These are phyloP conservation scores for Entomophthora muscae DNA, from an alignment of 371 early-diverging fungal species.

Conservation along the genomic window DNA sequence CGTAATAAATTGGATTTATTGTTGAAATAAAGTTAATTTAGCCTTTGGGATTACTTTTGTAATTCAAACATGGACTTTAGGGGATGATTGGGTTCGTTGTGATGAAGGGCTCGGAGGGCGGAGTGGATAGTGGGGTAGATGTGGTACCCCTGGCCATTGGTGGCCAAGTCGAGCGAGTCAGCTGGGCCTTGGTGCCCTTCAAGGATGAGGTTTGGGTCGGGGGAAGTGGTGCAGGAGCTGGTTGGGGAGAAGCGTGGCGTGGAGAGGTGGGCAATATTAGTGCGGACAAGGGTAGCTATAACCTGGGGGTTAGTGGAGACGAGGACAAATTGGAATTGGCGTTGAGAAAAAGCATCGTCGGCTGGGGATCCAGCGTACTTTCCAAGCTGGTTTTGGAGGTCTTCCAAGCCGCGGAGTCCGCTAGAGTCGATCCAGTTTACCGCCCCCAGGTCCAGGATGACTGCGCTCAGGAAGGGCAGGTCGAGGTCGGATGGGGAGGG, in stretches of 20 bases:
- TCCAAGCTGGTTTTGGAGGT: conserved; percentile 27
- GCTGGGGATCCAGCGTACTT: conserved; percentile 22
- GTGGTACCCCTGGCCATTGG: too few species aligned
- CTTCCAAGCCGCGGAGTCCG: conserved; percentile 50
- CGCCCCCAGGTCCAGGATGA: conserved; percentile 60
- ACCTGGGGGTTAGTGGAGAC: conserved; percentile 13
- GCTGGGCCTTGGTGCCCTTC: too few species aligned
- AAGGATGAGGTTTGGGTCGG: neutral
- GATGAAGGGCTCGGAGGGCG: neutral
- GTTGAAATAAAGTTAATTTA: too few species aligned
- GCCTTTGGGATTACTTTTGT: too few species aligned
- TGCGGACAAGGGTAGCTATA: neutral
- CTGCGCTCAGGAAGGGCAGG: conserved; percentile 36
- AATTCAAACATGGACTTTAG: too few species aligned
- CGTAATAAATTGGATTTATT: too few species aligned
- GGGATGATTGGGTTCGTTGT: too few species aligned
- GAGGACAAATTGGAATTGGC: conserved; percentile 16
- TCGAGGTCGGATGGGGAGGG: conserved; percentile 15
- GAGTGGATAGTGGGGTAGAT: neutral
- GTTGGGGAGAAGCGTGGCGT: neutral
- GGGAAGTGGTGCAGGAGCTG: neutral
- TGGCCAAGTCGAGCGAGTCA: too few species aligned
- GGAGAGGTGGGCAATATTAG: neutral
- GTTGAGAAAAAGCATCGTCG: conserved; percentile 9
- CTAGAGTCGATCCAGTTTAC: conserved; percentile 63